A percentile compares a stretch with the other conserved stretches of the same genome.
These are phyloP conservation scores for Penicillium alfredii DNA, from an alignment of 495 filamentous ascomycete species.

Conservation along the genomic window DNA sequence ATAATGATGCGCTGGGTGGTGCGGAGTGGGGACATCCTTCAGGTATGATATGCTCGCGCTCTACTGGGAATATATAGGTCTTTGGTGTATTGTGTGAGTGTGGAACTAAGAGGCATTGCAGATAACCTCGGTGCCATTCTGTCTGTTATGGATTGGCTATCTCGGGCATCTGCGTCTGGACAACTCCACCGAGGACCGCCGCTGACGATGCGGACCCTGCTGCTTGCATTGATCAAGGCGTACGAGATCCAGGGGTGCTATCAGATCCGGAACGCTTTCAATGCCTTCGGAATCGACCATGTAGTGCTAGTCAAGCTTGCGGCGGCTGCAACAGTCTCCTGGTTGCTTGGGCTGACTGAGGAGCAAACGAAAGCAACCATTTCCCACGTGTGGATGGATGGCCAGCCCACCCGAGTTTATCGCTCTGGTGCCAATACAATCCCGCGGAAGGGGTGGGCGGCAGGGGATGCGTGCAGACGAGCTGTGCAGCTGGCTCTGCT, in stretches of 20 bases:
- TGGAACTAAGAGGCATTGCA: conserved; percentile 3
- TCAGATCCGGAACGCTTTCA: conserved; percentile 36
- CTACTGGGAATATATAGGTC: background rate
- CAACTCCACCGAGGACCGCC: conserved; percentile 10
- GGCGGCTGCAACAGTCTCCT: conserved; percentile 30
- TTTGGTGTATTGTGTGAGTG: background rate
- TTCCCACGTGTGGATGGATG: conserved; percentile 39
- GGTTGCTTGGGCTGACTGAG: conserved; percentile 30
- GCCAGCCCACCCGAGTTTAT: conserved; percentile 31
- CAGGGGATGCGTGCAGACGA: conserved; percentile 38
- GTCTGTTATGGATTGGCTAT: conserved; percentile 32
- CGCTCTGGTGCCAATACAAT: conserved; percentile 30
- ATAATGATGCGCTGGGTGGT: conserved; percentile 40
- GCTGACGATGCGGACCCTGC: conserved; percentile 29
- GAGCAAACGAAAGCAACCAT: conserved; percentile 29
- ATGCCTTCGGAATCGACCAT: conserved; percentile 40
- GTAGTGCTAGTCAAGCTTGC: conserved; percentile 42
- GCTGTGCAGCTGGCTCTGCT: conserved; percentile 39
- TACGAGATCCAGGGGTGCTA: conserved; percentile 46
- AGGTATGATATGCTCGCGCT: conserved; percentile 22
- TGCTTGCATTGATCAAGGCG: conserved; percentile 36
- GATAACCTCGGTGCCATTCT: conserved; percentile 43
- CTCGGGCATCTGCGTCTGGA: conserved; percentile 14
- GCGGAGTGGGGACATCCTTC: conserved; percentile 45
- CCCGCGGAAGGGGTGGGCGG: conserved; percentile 44